Percentiles rank a stretch among this genome's conserved stretches.
Conservation (phyloP, 208 protist species). For the Leishmania braziliensis region DNA sequence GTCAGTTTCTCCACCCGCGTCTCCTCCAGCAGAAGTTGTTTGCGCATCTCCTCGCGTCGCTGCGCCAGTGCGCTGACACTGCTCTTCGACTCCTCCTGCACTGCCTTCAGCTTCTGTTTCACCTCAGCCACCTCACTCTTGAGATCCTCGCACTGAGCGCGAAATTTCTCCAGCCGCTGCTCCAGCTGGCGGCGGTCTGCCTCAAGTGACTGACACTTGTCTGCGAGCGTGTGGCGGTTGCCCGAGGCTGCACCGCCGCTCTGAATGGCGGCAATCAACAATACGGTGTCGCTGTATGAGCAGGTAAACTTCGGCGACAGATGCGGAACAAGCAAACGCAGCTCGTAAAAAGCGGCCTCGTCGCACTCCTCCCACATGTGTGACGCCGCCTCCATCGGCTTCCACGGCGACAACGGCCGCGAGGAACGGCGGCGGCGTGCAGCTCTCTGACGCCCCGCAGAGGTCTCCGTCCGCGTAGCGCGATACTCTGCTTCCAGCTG, state of each 20-base stretch:
- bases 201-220: slow-evolving; percentile 49
- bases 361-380: slow-evolving; percentile 26
- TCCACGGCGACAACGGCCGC: not conserved
- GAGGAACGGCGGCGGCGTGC: not conserved
- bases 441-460: not conserved
- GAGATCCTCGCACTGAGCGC: slow-evolving; percentile 51
- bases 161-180: slow-evolving; percentile 38
- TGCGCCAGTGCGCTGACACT: slow-evolving; percentile 59
- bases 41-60: slow-evolving; percentile 69
- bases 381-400: not conserved
- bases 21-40: slow-evolving; percentile 84
- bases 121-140: slow-evolving; percentile 52
- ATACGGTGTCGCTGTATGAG: slow-evolving; percentile 53
- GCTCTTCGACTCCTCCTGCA: slow-evolving; percentile 48
- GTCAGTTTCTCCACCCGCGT: slow-evolving; percentile 68
- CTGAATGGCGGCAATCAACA: slow-evolving; percentile 70
- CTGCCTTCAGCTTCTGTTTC: slow-evolving; percentile 46
- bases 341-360: slow-evolving; percentile 42
- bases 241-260: slow-evolving; percentile 29
- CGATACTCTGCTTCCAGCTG: slow-evolving; percentile 50
- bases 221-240: slow-evolving; percentile 41
- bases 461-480: not conserved
- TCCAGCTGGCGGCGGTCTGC: slow-evolving; percentile 57
- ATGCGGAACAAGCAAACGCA: slow-evolving; percentile 69
- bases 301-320: slow-evolving; percentile 75